phyloP scores from a whole-genome alignment of 139 green algal genomes.

The Coelastrella sp. region DNA sequence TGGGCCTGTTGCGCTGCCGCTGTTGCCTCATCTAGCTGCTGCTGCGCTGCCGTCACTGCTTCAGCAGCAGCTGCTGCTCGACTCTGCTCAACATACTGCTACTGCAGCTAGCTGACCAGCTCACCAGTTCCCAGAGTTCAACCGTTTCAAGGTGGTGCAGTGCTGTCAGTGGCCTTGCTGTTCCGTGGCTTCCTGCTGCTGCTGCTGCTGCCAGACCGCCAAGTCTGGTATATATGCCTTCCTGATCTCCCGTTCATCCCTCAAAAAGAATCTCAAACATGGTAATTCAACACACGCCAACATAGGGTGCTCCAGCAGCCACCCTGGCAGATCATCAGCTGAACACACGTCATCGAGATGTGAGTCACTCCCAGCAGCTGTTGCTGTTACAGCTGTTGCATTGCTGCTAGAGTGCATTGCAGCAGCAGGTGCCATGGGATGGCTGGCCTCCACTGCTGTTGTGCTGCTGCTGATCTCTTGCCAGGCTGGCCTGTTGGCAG shows the following conservation, averaged over 20 bases:
- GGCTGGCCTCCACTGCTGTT: not conserved
- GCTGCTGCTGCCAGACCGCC: conserved; percentile 15
- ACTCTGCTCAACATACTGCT: too few species aligned
- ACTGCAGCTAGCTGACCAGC: too few species aligned
- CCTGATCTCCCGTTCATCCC: not conserved
- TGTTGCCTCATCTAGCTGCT: not conserved
- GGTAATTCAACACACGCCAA: not conserved
- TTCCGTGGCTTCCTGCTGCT: too few species aligned
- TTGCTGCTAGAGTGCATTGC: too few species aligned
- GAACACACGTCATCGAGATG: not conserved
- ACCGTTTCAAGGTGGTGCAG: too few species aligned
- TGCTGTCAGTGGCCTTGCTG: too few species aligned
- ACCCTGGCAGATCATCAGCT: not conserved
- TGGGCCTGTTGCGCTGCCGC: not conserved
- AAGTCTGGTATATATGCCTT: not conserved
- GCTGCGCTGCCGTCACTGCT: not conserved
- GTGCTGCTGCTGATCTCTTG: not conserved
- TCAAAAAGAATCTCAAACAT: conserved; percentile 27
- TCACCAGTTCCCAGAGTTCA: too few species aligned
- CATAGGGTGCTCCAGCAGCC: not conserved
- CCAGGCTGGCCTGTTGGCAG: not conserved
- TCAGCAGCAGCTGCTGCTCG: too few species aligned
- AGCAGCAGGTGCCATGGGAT: not conserved
- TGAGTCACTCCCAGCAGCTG: not conserved
- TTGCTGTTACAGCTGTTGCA: too few species aligned